These are phyloP conservation scores for Hortiboletus flavorubellus DNA, from an alignment of 768 basidiomycete species.

Conservation along the genomic window DNA sequence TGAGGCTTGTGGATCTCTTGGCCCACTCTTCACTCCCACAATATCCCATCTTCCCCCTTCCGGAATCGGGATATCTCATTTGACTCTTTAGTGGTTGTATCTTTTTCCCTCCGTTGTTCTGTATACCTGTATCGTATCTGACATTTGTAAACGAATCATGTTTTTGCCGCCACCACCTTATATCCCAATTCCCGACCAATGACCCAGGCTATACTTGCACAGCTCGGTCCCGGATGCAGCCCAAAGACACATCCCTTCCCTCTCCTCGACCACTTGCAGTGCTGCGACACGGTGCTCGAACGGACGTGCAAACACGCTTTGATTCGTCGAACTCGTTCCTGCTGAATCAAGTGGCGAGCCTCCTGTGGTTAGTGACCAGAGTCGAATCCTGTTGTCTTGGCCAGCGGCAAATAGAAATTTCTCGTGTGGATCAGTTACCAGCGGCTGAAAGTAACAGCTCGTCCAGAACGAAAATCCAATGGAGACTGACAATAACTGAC, in stretches of 20 bases:
- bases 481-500: constrained; percentile 36
- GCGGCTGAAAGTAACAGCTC: constrained; percentile 45
- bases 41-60: background rate
- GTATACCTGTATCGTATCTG: constrained; percentile 9
- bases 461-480: background rate
- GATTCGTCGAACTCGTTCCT: background rate
- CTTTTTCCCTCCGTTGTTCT: constrained; percentile 5
- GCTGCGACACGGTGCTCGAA: constrained; percentile 41
- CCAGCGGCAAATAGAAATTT: constrained; percentile 68
- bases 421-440: constrained; percentile 53
- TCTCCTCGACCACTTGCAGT: constrained; percentile 49
- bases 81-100: background rate
- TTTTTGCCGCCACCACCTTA: background rate
- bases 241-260: constrained; percentile 47
- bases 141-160: background rate
- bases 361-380: constrained; percentile 66
- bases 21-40: background rate
- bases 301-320: constrained; percentile 32
- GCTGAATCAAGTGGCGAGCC: constrained; percentile 23
- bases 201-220: constrained; percentile 50
- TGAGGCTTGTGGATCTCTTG: constrained; percentile 19
- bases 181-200: constrained; percentile 17
- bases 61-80: background rate
- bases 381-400: constrained; percentile 58
- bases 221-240: constrained; percentile 44